Conservation (phyloP, 768 basidiomycete genomes). For the Psilocybe sp. region DNA sequence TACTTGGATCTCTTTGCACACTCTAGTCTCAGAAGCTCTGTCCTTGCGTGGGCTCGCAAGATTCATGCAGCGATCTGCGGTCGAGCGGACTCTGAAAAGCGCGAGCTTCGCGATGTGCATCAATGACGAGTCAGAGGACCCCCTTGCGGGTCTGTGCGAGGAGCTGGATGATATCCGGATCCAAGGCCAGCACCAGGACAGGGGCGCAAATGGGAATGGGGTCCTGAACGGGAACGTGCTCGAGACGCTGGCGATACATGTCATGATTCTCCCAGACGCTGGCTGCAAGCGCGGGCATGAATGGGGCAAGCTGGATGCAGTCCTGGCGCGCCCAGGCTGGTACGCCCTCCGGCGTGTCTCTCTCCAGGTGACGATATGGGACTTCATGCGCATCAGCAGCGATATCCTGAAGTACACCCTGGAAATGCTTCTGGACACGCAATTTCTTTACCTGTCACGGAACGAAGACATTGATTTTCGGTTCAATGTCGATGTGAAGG, state of each 20-base stretch:
- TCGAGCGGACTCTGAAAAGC: too few relatives aligned
- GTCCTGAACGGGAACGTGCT: background rate
- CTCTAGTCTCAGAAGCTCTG: too few relatives aligned
- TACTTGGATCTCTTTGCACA: too few relatives aligned
- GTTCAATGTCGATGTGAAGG: background rate
- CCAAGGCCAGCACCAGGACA: too few relatives aligned
- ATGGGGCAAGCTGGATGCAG: constrained; percentile 5
- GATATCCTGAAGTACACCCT: constrained; percentile 1
- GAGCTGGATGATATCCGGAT: too few relatives aligned
- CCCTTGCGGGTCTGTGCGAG: too few relatives aligned
- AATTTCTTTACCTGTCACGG: constrained; percentile 3
- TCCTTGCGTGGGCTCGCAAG: too few relatives aligned
- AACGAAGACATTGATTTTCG: background rate
- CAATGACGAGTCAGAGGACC: too few relatives aligned
- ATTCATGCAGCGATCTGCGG: too few relatives aligned
- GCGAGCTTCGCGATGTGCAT: too few relatives aligned
- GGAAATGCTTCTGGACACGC: constrained; percentile 3
- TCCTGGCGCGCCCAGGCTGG: constrained; percentile 4
- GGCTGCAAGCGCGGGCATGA: constrained; percentile 1
- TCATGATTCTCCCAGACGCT: background rate
- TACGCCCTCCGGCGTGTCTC: constrained; percentile 2
- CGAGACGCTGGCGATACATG: constrained; percentile 1
- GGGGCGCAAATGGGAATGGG: too few relatives aligned
- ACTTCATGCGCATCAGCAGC: background rate
- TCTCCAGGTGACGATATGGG: background rate